Evolutionary conservation across 495 filamentous ascomycete species (phyloP), one percentile per base, ranked within the genome.

Genomic region (Aspergillus asperescens): DNA sequence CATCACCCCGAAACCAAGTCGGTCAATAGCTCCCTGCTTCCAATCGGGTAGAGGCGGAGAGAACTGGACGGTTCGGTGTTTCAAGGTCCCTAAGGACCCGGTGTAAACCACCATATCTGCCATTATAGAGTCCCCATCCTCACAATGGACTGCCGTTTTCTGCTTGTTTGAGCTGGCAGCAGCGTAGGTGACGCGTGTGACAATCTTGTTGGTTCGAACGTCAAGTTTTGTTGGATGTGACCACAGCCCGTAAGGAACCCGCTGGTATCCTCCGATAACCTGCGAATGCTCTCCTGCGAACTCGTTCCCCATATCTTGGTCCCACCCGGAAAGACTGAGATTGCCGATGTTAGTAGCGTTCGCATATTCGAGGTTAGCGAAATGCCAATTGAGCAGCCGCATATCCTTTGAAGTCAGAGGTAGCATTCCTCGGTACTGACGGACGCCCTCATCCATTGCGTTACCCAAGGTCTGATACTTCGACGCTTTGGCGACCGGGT

Each of bases 331-430:
- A 3, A 99, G 80, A 67, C 92, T 97, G 15, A 97, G 79, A 48
- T 87, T 83, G 50, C 85, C 80, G 47, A 94, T 84, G 62, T 90
- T 95, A 5, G 81, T 84, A 0, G 93, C 94, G 62, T 96, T 97
- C 40, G 92, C 91, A 62, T 99, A 99, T 63, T 99, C 93, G 24
- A 97, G 77, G 61, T 99, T 99, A 52, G 94, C 93, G 65, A 96
- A 84, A 70, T 99, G 94, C 93, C 93, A 99, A 62, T 97, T 99
- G 58, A 96, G 77, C 27, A 97, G 75, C 40, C 93, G 79, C 70
- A 95, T 83, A 58, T 96, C 93, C 61, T 87, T 87, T 0, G 90
- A 81, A 0, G 82, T 88, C 23, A 99, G 71, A 39, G 93, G 84
- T 16, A 96, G 77, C 49, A 97, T 78, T 34, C 78, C 78, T 54